Conservation (phyloP, 2,329 filamentous ascomycete species). For the Verticillium longisporum region DNA sequence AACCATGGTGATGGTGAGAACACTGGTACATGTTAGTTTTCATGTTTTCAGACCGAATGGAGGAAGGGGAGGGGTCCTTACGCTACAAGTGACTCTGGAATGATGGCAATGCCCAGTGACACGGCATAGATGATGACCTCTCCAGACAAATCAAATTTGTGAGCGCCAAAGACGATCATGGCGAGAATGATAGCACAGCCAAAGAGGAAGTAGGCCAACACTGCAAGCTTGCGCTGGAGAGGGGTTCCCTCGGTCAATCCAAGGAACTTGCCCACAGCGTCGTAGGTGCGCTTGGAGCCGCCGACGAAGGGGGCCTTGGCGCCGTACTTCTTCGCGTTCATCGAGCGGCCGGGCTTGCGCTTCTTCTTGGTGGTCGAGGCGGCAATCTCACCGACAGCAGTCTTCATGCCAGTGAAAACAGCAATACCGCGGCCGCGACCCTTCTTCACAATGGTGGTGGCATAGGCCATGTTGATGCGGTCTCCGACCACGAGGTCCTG, state of each 20-base stretch:
- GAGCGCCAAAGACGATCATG: slow-evolving; percentile 51
- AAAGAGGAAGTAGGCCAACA: slow-evolving; percentile 71
- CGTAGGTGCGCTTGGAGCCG: slow-evolving; percentile 37
- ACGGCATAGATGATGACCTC: slow-evolving; percentile 53
- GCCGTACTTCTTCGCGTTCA: slow-evolving; percentile 48
- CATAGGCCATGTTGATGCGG: slow-evolving; percentile 68
- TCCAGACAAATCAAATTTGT: slow-evolving; percentile 41
- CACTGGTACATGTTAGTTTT: slow-evolving; percentile 24
- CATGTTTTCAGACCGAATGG: not conserved
- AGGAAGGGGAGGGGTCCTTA: slow-evolving; percentile 20
- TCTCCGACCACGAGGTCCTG: slow-evolving; percentile 60
- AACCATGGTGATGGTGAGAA: slow-evolving; percentile 65
- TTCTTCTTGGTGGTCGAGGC: slow-evolving; percentile 45
- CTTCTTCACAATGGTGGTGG: slow-evolving; percentile 65
- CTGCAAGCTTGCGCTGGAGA: slow-evolving; percentile 70
- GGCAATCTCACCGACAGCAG: slow-evolving; percentile 65
- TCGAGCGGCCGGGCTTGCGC: slow-evolving; percentile 46
- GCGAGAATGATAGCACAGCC: slow-evolving; percentile 56
- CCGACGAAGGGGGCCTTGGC: slow-evolving; percentile 41
- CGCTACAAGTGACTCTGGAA: slow-evolving; percentile 59
- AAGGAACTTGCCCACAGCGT: slow-evolving; percentile 50
- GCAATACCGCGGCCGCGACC: slow-evolving; percentile 69
- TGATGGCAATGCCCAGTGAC: slow-evolving; percentile 54
- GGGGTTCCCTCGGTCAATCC: slow-evolving; percentile 64
- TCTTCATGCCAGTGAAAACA: slow-evolving; percentile 64